phyloP scores from a whole-genome alignment of 2,329 filamentous ascomycete species.

The Fusarium aywerte region DNA sequence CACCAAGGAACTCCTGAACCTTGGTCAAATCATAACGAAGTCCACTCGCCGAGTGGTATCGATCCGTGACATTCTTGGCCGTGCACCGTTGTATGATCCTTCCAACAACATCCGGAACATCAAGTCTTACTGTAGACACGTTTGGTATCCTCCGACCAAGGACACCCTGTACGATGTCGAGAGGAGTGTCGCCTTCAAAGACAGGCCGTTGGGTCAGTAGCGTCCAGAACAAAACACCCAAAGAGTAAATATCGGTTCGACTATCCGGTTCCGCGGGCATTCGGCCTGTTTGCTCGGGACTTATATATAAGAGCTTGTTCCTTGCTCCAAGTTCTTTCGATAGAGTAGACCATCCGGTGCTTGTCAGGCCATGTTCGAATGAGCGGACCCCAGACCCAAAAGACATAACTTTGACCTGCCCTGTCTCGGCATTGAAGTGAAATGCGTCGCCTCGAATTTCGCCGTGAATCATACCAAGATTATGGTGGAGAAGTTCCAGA shows the following conservation, averaged over 20 bases:
- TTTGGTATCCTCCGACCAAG: constrained; percentile 81
- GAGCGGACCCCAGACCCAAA: constrained; percentile 88
- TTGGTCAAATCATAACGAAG: constrained; percentile 82
- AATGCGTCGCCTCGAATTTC: constrained; percentile 93
- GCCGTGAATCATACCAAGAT: constrained; percentile 85
- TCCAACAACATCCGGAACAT: constrained; percentile 85
- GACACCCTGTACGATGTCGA: constrained; percentile 93
- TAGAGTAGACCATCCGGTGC: constrained; percentile 85
- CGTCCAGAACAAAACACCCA: constrained; percentile 90
- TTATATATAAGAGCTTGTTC: constrained; percentile 90
- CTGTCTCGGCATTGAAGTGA: constrained; percentile 79
- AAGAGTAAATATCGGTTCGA: constrained; percentile 91
- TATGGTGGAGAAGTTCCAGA: constrained; percentile 90
- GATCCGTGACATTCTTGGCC: constrained; percentile 84
- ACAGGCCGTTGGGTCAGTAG: constrained; percentile 82
- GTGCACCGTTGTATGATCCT: constrained; percentile 92
- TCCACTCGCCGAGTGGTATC: constrained; percentile 90
- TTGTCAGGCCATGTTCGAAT: constrained; percentile 89
- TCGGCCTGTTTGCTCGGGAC: constrained; percentile 92
- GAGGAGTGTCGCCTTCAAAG: constrained; percentile 80
- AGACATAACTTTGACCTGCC: constrained; percentile 80
- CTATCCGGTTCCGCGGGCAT: constrained; percentile 93
- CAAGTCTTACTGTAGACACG: constrained; percentile 79
- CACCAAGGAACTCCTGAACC: constrained; percentile 77
- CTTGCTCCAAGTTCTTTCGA: constrained; percentile 87